These are phyloP conservation scores for Dictyostelium citrinum DNA, from an alignment of 78 protist species.

Conservation along the genomic window DNA sequence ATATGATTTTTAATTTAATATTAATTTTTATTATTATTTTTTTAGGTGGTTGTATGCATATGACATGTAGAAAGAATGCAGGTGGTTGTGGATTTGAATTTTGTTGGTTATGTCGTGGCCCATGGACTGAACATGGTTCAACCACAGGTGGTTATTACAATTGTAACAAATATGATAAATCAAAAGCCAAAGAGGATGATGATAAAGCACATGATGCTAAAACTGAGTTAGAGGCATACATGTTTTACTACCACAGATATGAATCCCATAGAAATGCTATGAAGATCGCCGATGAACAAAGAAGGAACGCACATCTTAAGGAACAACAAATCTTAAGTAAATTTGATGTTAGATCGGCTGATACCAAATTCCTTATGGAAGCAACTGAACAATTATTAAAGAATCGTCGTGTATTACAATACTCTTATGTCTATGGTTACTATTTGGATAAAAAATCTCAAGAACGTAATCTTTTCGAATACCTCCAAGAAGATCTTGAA, in stretches of 20 bases:
- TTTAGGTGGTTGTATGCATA: conserved; percentile 86
- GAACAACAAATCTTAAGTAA: conserved; percentile 62
- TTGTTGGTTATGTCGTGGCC: conserved; percentile 89
- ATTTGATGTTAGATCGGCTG: conserved; percentile 76
- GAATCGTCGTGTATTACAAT: conserved; percentile 82
- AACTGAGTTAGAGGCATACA: conserved; percentile 80
- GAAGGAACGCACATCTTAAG: conserved; percentile 60
- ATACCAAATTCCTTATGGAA: conserved; percentile 84
- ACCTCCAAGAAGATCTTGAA: conserved; percentile 86
- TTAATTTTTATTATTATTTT: not conserved
- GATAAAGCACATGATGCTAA: conserved; percentile 80
- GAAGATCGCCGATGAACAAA: conserved; percentile 84
- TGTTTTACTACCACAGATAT: conserved; percentile 86
- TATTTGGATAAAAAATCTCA: conserved; percentile 75
- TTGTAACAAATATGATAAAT: conserved; percentile 85
- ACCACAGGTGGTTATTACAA: conserved; percentile 87
- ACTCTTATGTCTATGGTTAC: conserved; percentile 84
- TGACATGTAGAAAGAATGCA: conserved; percentile 81
- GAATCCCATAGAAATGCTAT: conserved; percentile 80
- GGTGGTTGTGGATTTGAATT: conserved; percentile 86
- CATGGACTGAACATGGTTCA: conserved; percentile 88
- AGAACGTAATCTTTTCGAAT: conserved; percentile 82
- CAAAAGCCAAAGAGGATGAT: conserved; percentile 85
- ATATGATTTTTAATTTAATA: not conserved
- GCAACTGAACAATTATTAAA: conserved; percentile 75